Conservation (phyloP, 2,329 filamentous ascomycete genomes). For the Xylariaceae sp. region DNA sequence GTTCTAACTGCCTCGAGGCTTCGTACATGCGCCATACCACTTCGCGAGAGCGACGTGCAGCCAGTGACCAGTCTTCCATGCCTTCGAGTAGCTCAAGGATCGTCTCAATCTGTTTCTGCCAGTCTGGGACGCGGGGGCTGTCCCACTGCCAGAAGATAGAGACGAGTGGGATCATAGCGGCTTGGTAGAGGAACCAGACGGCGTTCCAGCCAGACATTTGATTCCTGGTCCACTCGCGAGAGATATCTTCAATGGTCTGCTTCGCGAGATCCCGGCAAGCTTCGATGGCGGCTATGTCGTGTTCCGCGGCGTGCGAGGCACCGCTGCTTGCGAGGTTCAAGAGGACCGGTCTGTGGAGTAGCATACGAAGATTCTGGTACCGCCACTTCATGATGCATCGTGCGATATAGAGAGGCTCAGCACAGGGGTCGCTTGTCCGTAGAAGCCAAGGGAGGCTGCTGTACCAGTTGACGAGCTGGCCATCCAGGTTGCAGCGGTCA, state of each 20-base stretch:
- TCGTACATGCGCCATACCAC: constrained; percentile 63
- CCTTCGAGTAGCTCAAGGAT: constrained; percentile 57
- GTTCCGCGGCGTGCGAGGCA: constrained; percentile 45
- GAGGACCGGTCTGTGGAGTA: constrained; percentile 69
- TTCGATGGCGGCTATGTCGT: constrained; percentile 64
- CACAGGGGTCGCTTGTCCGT: constrained; percentile 61
- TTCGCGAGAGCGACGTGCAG: constrained; percentile 58
- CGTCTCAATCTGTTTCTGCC: constrained; percentile 54
- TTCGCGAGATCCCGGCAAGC: constrained; percentile 66
- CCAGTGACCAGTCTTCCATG: constrained; percentile 62
- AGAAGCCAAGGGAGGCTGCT: constrained; percentile 64
- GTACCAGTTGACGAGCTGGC: constrained; percentile 68
- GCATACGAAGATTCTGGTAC: constrained; percentile 72
- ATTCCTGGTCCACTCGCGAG: constrained; percentile 64
- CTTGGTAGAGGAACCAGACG: constrained; percentile 78
- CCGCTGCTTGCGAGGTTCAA: constrained; percentile 59
- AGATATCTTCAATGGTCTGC: constrained; percentile 68
- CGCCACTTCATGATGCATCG: constrained; percentile 78
- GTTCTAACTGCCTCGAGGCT: constrained; percentile 41
- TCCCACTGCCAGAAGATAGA: constrained; percentile 66
- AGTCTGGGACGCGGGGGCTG: constrained; percentile 43
- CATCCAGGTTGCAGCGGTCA: constrained; percentile 63
- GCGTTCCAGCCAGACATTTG: constrained; percentile 79
- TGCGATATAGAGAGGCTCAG: constrained; percentile 65
- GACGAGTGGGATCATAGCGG: constrained; percentile 73